A percentile compares a stretch with the other conserved stretches of the same genome.
Evolutionary conservation across 352 stramenopile genomes (phyloP).

Genomic region (Aphanomyces euteiches): DNA sequence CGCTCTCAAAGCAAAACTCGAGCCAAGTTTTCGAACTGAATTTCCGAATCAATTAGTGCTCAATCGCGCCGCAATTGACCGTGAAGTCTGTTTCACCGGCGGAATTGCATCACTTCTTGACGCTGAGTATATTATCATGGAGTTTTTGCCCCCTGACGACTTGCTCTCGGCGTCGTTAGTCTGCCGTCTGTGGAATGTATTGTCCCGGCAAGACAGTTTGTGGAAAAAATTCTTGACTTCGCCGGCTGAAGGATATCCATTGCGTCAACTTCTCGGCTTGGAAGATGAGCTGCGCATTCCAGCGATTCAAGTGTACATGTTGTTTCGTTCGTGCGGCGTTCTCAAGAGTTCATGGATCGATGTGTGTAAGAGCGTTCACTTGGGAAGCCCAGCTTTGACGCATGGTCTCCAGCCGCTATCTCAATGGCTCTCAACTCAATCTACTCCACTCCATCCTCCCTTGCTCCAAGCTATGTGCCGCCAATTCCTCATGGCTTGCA

Average conservation of each 20-base stretch:
- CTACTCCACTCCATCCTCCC: neutral
- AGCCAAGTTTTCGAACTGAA: neutral
- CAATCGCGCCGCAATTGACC: neutral
- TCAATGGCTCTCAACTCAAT: neutral
- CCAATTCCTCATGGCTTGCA: too few species aligned
- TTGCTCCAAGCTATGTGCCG: neutral
- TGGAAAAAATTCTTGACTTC: conserved; percentile 9
- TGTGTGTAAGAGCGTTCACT: too few species aligned
- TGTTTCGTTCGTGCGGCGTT: neutral
- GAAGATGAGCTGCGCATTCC: neutral
- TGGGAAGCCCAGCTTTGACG: neutral
- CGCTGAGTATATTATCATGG: neutral
- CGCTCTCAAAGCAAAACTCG: neutral
- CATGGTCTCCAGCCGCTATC: neutral
- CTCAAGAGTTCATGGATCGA: neutral
- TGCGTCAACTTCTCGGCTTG: neutral
- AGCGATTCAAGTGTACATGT: conserved; percentile 9
- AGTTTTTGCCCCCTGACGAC: conserved; percentile 3
- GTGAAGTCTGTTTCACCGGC: neutral
- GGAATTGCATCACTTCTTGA: neutral
- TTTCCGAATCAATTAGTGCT: conserved; percentile 5
- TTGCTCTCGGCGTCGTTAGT: conserved; percentile 1
- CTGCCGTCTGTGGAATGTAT: neutral
- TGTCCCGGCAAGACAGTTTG: neutral
- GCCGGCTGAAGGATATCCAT: neutral